These are phyloP conservation scores for Lepidium aucheri DNA, from an alignment of 345 rosid species.

Conservation along the genomic window DNA sequence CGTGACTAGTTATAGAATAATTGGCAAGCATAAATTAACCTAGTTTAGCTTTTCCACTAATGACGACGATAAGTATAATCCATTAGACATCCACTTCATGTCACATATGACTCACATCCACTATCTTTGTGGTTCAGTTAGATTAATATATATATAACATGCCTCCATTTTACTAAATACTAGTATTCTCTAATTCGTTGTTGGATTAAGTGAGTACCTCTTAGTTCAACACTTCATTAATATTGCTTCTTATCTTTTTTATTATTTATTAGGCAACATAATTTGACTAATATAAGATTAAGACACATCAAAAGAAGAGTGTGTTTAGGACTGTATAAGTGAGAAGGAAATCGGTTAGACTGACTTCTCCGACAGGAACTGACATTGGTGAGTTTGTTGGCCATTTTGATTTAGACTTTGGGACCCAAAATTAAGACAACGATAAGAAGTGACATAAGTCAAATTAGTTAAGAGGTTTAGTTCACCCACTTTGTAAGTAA, in stretches of 20 bases:
- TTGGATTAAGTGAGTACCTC: conserved; percentile 7
- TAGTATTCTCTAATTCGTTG: not conserved
- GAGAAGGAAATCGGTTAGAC: conserved; percentile 18
- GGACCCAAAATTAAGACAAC: conserved; percentile 1
- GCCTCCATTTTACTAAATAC: too few species aligned
- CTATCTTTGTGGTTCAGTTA: conserved; percentile 22
- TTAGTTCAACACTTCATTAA: too few species aligned
- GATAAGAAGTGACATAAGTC: not conserved
- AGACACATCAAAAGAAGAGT: not conserved
- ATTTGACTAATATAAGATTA: not conserved
- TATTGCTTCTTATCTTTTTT: too few species aligned
- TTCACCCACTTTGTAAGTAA: conserved; percentile 26
- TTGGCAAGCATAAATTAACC: too few species aligned
- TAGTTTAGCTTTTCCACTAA: not conserved
- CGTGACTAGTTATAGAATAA: too few species aligned
- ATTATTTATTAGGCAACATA: not conserved
- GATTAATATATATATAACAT: not conserved
- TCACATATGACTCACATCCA: too few species aligned
- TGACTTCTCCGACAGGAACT: conserved; percentile 15
- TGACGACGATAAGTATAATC: not conserved
- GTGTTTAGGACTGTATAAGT: conserved; percentile 12
- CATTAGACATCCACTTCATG: conserved; percentile 1
- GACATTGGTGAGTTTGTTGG: conserved; percentile 30
- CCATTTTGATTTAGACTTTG: conserved; percentile 23
- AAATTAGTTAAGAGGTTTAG: conserved; percentile 25